Percentiles rank a stretch among this genome's conserved stretches.
Conservation (phyloP, 2,329 filamentous ascomycete species). For the Penicillium sp. region DNA sequence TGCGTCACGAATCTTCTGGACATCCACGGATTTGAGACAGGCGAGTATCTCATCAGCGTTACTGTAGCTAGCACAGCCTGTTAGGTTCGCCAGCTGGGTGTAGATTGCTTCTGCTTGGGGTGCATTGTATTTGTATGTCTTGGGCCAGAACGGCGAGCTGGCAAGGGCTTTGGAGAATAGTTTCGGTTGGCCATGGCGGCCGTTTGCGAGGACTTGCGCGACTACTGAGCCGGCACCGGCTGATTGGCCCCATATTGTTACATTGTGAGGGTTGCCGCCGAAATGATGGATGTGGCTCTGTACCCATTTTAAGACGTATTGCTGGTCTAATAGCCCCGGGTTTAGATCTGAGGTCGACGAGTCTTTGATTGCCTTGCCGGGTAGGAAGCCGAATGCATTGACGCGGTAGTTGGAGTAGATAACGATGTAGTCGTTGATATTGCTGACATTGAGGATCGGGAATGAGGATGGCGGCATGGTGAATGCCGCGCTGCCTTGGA, state of each 20-base stretch:
- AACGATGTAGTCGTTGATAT: constrained; percentile 52
- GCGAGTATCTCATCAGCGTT: constrained; percentile 43
- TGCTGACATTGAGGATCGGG: constrained; percentile 58
- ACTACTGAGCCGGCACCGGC: constrained; percentile 52
- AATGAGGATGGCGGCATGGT: constrained; percentile 57
- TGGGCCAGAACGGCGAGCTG: constrained; percentile 60
- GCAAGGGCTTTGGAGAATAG: constrained; percentile 55
- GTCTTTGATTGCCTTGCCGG: constrained; percentile 49
- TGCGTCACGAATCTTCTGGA: constrained; percentile 56
- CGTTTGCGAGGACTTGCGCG: constrained; percentile 49
- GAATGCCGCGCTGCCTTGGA: constrained; percentile 58
- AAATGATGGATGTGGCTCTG: constrained; percentile 54
- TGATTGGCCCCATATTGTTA: constrained; percentile 58
- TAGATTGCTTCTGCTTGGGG: constrained; percentile 55
- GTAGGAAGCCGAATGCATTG: constrained; percentile 59
- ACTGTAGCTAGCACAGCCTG: constrained; percentile 46
- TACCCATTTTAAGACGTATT: constrained; percentile 55
- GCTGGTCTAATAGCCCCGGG: constrained; percentile 54
- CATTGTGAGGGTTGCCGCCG: constrained; percentile 53
- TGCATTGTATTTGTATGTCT: constrained; percentile 55
- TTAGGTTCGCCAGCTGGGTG: constrained; percentile 46
- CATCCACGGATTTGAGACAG: constrained; percentile 57
- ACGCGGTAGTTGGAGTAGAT: constrained; percentile 57
- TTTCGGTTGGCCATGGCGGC: constrained; percentile 41
- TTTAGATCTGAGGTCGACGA: constrained; percentile 52